These are phyloP conservation scores for Lagenidium sp. DNA, from an alignment of 352 stramenopile genomes.

Conservation along the genomic window DNA sequence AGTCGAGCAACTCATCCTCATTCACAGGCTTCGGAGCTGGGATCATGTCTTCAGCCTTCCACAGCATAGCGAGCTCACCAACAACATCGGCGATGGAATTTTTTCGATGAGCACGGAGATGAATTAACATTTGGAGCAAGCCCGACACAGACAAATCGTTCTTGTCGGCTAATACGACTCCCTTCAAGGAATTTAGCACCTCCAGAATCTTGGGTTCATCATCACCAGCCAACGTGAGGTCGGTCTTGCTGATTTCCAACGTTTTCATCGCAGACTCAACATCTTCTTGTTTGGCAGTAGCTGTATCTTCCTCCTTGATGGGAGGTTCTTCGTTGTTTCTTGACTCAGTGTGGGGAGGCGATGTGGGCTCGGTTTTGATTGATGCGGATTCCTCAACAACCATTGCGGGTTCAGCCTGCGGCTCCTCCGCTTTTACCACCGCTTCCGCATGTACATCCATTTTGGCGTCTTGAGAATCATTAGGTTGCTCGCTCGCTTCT, in stretches of 20 bases:
- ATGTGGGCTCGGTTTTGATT: too few relatives aligned
- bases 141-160: constrained; percentile 20
- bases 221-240: not conserved
- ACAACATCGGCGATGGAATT: constrained; percentile 22
- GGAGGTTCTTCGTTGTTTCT: not conserved
- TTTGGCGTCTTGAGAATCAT: not conserved
- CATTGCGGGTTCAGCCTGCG: too few relatives aligned
- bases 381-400: too few relatives aligned
- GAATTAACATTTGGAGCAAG: constrained; percentile 25
- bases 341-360: too few relatives aligned
- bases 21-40: constrained; percentile 35
- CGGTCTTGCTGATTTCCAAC: constrained; percentile 1
- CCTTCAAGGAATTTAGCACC: constrained; percentile 18
- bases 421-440: constrained; percentile 5
- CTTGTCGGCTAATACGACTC: constrained; percentile 21
- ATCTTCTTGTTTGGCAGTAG: not conserved
- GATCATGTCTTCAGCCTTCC: constrained; percentile 35
- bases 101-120: constrained; percentile 22
- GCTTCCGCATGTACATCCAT: not conserved
- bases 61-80: constrained; percentile 29
- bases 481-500: constrained; percentile 10
- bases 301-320: not conserved
- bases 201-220: not conserved
- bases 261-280: constrained; percentile 7
- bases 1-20: constrained; percentile 39